Conservation (phyloP, 305 asterid genomes). For the Plantago coronopus region DNA sequence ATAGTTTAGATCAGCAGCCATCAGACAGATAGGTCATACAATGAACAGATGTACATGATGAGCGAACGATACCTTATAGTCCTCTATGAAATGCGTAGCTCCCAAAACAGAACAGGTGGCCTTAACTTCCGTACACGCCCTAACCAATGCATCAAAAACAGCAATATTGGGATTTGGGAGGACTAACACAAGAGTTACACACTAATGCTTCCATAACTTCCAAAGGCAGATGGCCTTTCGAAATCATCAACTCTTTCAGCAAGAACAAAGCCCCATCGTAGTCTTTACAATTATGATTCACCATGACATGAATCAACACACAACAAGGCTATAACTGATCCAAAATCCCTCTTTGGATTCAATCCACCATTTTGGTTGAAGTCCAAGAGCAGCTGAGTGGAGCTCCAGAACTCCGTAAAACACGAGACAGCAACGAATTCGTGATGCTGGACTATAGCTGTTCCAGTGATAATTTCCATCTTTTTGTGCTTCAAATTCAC, state of each 20-base stretch:
- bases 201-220: slow-evolving; percentile 47
- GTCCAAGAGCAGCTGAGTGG: slow-evolving; percentile 46
- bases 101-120: no score
- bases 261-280: slow-evolving; percentile 57
- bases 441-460: slow-evolving; percentile 40
- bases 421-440: slow-evolving; percentile 38
- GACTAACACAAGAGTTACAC: slow-evolving; percentile 19
- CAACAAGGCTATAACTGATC: slow-evolving; percentile 50
- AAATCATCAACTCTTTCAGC: slow-evolving; percentile 53
- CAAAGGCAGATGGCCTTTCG: slow-evolving; percentile 49
- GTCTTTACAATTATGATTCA: slow-evolving; percentile 38
- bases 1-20: no score
- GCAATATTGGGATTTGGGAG: slow-evolving; percentile 25
- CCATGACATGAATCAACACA: slow-evolving; percentile 51
- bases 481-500: slow-evolving; percentile 57
- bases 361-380: slow-evolving; percentile 43
- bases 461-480: slow-evolving; percentile 63
- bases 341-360: slow-evolving; percentile 29
- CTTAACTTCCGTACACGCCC: slow-evolving; percentile 69
- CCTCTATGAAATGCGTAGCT: no score
- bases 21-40: no score
- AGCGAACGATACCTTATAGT: no score
- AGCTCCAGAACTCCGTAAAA: slow-evolving; percentile 52
- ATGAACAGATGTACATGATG: no score
- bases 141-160: slow-evolving; percentile 56